Percentiles rank a stretch among this genome's conserved stretches.
Evolutionary conservation across 2,329 filamentous ascomycete genomes (phyloP).

Genomic region (Diaporthe sp.): DNA sequence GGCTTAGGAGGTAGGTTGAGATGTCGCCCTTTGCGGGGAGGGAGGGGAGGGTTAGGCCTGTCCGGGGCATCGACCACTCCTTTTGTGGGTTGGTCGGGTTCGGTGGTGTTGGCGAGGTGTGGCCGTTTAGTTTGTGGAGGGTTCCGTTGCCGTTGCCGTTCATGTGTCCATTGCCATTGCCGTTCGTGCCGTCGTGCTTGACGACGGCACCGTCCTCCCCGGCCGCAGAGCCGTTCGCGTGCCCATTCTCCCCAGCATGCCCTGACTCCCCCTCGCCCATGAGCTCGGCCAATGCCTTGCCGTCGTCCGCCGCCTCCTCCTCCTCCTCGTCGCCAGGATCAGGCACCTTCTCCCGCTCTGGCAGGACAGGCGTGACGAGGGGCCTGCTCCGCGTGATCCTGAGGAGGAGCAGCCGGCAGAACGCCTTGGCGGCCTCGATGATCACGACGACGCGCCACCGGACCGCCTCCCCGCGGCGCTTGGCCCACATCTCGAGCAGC

Average conservation of each 20-base stretch:
- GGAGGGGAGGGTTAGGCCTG: conserved; percentile 84
- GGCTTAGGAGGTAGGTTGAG: conserved; percentile 85
- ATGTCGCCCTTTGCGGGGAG: conserved; percentile 86
- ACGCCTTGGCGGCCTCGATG: conserved; percentile 85
- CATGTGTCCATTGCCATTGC: conserved; percentile 10
- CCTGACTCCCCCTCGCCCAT: conserved; percentile 61
- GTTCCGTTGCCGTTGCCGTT: neutral
- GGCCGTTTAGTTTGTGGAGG: conserved; percentile 20
- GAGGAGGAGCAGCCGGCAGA: conserved; percentile 84
- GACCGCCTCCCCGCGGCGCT: conserved; percentile 81
- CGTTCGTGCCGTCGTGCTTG: conserved; percentile 29
- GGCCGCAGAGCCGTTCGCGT: conserved; percentile 51
- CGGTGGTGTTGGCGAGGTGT: conserved; percentile 34
- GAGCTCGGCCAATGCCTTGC: conserved; percentile 52
- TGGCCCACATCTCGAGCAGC: conserved; percentile 97
- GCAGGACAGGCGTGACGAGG: conserved; percentile 84
- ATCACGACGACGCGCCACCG: conserved; percentile 90
- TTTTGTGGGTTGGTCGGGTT: conserved; percentile 51
- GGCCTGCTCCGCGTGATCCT: conserved; percentile 86
- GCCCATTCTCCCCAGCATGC: conserved; percentile 63
- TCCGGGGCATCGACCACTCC: conserved; percentile 94
- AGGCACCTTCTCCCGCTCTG: conserved; percentile 84
- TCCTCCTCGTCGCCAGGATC: conserved; percentile 60
- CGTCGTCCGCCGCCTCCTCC: conserved; percentile 54
- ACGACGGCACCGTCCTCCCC: conserved; percentile 6